Base-by-base conservation (phyloP, 2,329 filamentous ascomycete genomes). In the Diaporthe australafricana region DNA sequence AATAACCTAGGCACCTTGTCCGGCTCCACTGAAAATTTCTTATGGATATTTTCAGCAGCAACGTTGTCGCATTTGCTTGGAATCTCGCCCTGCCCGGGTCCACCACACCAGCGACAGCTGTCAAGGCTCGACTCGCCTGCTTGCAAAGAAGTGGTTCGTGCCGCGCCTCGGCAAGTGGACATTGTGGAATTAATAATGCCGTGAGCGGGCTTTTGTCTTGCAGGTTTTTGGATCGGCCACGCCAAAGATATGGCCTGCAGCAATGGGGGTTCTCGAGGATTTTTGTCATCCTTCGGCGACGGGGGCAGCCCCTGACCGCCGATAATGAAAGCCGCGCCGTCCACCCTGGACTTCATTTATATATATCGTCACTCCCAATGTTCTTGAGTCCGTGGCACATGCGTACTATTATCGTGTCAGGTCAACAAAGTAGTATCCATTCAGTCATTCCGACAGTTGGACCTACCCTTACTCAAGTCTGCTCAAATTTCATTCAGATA, bases 121-220 rank as follows among this genome's bases (percentile, higher is more conserved):
- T 32, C 52, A 48, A 22, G 66, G 52, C 52, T 60, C 66, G 45
- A 16, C 53, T 50, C 47, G 38, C n/a, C 35, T 45, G 38, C 48
- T 57, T 40, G 40, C 40, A 45, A 30, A 14, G 14, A 14, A 65
- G 17, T 20, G 47, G 32, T n/a, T 27, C 53, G 11, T 52, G n/a
- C 20, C 27, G 25, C 71, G 47, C 71, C 71, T 70, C 68, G 71
- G 71, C 60, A 72, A 72, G 71, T 72, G 71, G 71, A 35, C 38
- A 42, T 62, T 12, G 6, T 32, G 14, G 30, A 16, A 52, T 47
- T 56, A 38, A 60, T 60, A 48, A 56, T 60, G 40, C 42, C 42
- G 30, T 17, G 50, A 22, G 25, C 22, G 27, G 60, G 60, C 42
- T 25, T 50, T 35, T 14, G 60, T 14, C 45, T 50, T 12, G 25